phyloP scores from a whole-genome alignment of 176 grass and related monocot species.

The bread wheat (Triticum aestivum) region DNA sequence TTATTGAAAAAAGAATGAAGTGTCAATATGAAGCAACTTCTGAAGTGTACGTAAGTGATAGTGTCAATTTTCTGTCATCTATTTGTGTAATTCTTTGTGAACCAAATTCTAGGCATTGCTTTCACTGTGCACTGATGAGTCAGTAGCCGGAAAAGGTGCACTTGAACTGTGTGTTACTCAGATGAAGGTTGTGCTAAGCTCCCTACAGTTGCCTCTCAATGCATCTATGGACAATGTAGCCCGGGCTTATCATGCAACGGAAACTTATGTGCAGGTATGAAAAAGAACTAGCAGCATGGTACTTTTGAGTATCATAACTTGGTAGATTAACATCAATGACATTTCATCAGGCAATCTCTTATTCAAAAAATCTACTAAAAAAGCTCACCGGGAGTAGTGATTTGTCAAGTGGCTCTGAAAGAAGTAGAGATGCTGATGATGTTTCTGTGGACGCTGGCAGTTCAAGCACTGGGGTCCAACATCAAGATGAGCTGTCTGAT shows the following conservation, averaged over 20 bases:
- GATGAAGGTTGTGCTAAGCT: conserved; percentile 88
- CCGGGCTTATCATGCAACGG: conserved; percentile 86
- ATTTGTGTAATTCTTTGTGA: conserved; percentile 26
- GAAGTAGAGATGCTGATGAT: conserved; percentile 72
- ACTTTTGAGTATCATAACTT: conserved; percentile 21
- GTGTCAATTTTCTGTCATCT: conserved; percentile 9
- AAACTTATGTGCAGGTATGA: conserved; percentile 97
- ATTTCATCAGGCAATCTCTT: conserved; percentile 71
- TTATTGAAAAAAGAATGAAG: too few relatives aligned
- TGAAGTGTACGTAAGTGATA: not conserved
- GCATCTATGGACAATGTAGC: conserved; percentile 91
- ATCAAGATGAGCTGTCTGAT: conserved; percentile 67
- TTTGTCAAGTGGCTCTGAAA: conserved; percentile 74
- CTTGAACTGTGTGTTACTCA: conserved; percentile 73
- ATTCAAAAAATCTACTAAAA: conserved; percentile 76
- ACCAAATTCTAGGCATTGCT: conserved; percentile 77
- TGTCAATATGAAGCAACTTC: conserved; percentile 3
- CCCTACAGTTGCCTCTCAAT: conserved; percentile 67
- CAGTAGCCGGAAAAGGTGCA: conserved; percentile 83
- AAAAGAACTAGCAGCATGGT: conserved; percentile 26
- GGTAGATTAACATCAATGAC: conserved; percentile 25
- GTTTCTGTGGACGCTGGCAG: conserved; percentile 53
- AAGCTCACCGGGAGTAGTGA: conserved; percentile 61
- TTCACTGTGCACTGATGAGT: conserved; percentile 85
- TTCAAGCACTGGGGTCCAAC: conserved; percentile 63